Conservation (phyloP, 176 grass and related monocot genomes). For the Tillandsia leiboldiana region DNA sequence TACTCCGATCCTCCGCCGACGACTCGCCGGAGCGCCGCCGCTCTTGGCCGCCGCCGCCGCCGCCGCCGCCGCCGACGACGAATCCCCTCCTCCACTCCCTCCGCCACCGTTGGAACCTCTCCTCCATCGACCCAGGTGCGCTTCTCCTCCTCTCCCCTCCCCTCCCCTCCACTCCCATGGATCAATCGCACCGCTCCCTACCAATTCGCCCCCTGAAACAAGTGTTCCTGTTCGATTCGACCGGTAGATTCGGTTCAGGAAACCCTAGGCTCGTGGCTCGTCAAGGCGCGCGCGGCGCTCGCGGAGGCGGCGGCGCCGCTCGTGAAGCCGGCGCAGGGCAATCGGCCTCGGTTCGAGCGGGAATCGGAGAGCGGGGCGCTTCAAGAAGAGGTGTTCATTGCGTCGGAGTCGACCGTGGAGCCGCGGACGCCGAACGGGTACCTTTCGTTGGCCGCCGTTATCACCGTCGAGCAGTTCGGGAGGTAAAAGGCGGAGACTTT, state of each 20-base stretch:
- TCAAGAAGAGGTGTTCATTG: constrained; percentile 40
- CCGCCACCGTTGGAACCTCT: constrained; percentile 12
- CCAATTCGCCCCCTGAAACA: no score
- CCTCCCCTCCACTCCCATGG: no score
- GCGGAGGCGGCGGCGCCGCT: constrained; percentile 20
- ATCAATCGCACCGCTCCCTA: no score
- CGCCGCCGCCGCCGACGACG: no score
- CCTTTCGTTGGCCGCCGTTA: constrained; percentile 62
- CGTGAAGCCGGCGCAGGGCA: constrained; percentile 3
- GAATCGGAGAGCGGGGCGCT: not conserved
- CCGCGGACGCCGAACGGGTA: constrained; percentile 32
- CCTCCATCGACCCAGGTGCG: constrained; percentile 16
- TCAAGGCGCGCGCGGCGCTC: constrained; percentile 15
- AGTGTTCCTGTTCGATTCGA: no score
- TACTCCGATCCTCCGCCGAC: not conserved
- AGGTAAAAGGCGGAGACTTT: constrained; percentile 36
- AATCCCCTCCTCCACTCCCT: constrained; percentile 1
- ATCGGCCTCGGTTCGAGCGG: not conserved
- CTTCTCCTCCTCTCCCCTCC: not conserved
- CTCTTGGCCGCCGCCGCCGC: not conserved
- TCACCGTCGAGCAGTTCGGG: constrained; percentile 81
- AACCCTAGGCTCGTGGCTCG: constrained; percentile 15
- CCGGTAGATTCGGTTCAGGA: constrained; percentile 9
- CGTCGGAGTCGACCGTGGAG: constrained; percentile 68
- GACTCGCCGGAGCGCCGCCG: not conserved